These are phyloP conservation scores for Eucalyptus cloeziana DNA, from an alignment of 345 rosid genomes.

Conservation along the genomic window DNA sequence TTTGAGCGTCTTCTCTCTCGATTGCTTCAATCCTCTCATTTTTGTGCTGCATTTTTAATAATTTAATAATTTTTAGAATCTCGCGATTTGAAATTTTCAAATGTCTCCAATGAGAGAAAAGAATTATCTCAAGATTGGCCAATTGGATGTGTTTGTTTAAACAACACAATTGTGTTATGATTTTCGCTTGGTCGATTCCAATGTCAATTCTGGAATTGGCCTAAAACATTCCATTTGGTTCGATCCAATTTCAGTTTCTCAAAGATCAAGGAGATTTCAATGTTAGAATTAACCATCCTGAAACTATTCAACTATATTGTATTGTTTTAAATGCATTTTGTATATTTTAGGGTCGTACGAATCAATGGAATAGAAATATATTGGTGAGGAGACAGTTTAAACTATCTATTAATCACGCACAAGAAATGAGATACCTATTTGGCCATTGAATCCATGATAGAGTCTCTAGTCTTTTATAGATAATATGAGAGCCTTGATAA, in stretches of 20 bases:
- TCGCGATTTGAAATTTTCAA: rapidly evolving
- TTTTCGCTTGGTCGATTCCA: rapidly evolving
- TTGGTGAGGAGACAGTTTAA: background rate
- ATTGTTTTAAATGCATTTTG: background rate
- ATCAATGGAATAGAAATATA: background rate
- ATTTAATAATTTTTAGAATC: background rate
- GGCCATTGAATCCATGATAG: background rate
- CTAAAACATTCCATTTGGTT: rapidly evolving
- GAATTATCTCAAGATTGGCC: too few species aligned
- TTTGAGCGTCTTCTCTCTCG: background rate
- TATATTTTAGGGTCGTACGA: background rate
- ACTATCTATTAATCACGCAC: background rate
- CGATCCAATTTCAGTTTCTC: too few species aligned
- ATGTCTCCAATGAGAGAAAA: background rate
- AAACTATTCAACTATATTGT: rapidly evolving
- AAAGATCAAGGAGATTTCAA: too few species aligned
- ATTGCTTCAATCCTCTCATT: background rate
- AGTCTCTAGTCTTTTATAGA: background rate
- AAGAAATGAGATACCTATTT: background rate
- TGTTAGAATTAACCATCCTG: too few species aligned
- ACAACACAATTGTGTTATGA: rapidly evolving
- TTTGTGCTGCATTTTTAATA: background rate
- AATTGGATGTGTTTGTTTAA: too few species aligned
- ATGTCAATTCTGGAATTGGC: too few species aligned
- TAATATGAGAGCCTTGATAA: background rate